A percentile compares a stretch with the other conserved stretches of the same genome.
phyloP scores from a whole-genome alignment of 2,329 filamentous ascomycete species.

The Fusarium burgessii region DNA sequence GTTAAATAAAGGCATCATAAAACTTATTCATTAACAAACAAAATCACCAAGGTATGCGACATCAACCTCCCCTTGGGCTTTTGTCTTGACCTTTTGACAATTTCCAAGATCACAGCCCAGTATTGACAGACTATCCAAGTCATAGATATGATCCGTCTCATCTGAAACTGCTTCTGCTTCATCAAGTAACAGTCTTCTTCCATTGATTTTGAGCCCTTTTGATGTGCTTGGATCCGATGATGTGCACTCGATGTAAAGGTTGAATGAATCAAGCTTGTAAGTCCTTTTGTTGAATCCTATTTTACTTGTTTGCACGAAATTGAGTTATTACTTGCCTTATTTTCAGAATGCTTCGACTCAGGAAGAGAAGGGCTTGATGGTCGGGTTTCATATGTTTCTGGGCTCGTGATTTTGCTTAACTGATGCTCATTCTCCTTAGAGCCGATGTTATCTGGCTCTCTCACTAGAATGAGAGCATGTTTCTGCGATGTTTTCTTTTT shows the following conservation, averaged over 20 bases:
- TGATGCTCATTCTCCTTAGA: background rate
- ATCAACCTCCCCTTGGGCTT: background rate
- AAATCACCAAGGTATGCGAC: constrained; percentile 6
- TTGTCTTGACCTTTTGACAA: constrained; percentile 6
- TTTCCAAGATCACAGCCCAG: background rate
- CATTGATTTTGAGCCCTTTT: constrained; percentile 10
- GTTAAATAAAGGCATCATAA: background rate
- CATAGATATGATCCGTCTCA: background rate
- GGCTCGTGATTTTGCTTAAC: background rate
- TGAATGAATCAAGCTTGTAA: constrained; percentile 9
- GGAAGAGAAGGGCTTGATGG: background rate
- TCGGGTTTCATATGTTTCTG: background rate
- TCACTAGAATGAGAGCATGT: background rate
- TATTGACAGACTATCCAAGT: constrained; percentile 6
- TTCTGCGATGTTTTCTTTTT: background rate
- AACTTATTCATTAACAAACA: background rate
- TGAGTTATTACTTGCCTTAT: background rate
- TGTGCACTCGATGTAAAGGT: constrained; percentile 29
- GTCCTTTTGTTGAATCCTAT: background rate
- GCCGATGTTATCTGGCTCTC: background rate
- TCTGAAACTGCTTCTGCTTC: background rate
- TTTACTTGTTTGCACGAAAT: constrained; percentile 10
- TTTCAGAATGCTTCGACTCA: background rate
- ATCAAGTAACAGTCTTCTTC: constrained; percentile 11
- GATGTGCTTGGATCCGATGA: background rate